These are phyloP conservation scores for Sporothrix inflata DNA, from an alignment of 2,329 filamentous ascomycete species.

Conservation along the genomic window DNA sequence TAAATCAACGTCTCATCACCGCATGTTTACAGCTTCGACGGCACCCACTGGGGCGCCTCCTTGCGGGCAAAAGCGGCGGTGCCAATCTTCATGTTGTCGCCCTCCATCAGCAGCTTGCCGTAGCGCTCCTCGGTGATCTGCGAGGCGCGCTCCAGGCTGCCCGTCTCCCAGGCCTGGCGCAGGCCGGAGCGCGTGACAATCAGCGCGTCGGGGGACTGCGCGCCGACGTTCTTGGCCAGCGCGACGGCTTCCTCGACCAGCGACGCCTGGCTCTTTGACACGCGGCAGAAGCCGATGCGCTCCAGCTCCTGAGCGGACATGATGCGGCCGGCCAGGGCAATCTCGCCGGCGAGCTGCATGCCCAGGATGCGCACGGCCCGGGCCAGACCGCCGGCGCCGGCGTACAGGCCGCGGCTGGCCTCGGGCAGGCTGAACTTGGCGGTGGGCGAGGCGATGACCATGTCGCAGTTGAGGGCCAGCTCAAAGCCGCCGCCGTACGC, in stretches of 20 bases:
- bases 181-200: slow-evolving; percentile 73
- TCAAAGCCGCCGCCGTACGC: slow-evolving; percentile 65
- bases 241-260: slow-evolving; percentile 51
- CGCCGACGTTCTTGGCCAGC: slow-evolving; percentile 64
- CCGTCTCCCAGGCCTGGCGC: slow-evolving; percentile 70
- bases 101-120: slow-evolving; percentile 34
- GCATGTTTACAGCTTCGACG: slow-evolving; percentile 36
- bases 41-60: slow-evolving; percentile 35
- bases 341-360: slow-evolving; percentile 69
- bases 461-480: slow-evolving; percentile 63
- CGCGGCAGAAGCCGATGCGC: slow-evolving; percentile 65
- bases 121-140: slow-evolving; percentile 35
- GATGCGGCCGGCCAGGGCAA: slow-evolving; percentile 66
- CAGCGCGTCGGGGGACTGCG: slow-evolving; percentile 73
- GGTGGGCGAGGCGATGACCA: slow-evolving; percentile 57
- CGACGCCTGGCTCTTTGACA: slow-evolving; percentile 53
- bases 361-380: slow-evolving; percentile 69
- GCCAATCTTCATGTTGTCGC: slow-evolving; percentile 38
- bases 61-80: slow-evolving; percentile 39
- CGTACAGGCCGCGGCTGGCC: slow-evolving; percentile 69
- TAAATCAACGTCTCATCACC: too few species aligned
- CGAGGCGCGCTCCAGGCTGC: slow-evolving; percentile 37
- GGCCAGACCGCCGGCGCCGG: slow-evolving; percentile 71
- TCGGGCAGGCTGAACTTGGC: slow-evolving; percentile 66
- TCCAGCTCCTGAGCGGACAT: slow-evolving; percentile 62